A percentile compares a stretch with the other conserved stretches of the same genome.
These are phyloP conservation scores for Wickerhamiella musiphila DNA, from an alignment of 805 yeast genomes.

Conservation along the genomic window DNA sequence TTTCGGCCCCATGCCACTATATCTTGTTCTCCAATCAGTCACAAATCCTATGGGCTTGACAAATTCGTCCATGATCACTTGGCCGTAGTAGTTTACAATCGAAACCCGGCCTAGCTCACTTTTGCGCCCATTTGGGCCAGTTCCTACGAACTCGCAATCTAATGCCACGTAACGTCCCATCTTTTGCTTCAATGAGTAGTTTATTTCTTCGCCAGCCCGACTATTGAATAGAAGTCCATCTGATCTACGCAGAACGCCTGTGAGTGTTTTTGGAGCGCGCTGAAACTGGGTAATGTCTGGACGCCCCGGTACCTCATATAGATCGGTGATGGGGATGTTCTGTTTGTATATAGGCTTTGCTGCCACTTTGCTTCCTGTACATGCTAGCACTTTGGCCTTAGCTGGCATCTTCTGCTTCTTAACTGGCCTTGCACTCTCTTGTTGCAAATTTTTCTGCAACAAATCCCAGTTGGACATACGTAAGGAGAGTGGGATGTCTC, in stretches of 20 bases:
- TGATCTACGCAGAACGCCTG: background rate
- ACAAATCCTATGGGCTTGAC: slow-evolving; percentile 63
- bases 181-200: slow-evolving; percentile 9
- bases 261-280: background rate
- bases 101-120: slow-evolving; percentile 78
- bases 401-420: too few species aligned
- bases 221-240: background rate
- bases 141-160: slow-evolving; percentile 92
- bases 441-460: too few species aligned
- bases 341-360: background rate
- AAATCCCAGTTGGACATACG: too few species aligned
- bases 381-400: too few species aligned
- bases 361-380: too few species aligned
- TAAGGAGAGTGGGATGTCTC: too few species aligned
- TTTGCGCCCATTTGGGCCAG: slow-evolving; percentile 48
- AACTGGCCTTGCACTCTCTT: too few species aligned
- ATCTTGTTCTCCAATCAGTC: slow-evolving; percentile 87
- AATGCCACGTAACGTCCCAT: slow-evolving; percentile 65
- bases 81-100: slow-evolving; percentile 68
- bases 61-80: slow-evolving; percentile 48
- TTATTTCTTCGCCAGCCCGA: background rate
- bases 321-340: background rate
- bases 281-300: background rate
- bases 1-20: slow-evolving; percentile 62
- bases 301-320: background rate